Base-by-base conservation (phyloP, 2,329 filamentous ascomycete species). In the Cryphonectria naterciae region DNA sequence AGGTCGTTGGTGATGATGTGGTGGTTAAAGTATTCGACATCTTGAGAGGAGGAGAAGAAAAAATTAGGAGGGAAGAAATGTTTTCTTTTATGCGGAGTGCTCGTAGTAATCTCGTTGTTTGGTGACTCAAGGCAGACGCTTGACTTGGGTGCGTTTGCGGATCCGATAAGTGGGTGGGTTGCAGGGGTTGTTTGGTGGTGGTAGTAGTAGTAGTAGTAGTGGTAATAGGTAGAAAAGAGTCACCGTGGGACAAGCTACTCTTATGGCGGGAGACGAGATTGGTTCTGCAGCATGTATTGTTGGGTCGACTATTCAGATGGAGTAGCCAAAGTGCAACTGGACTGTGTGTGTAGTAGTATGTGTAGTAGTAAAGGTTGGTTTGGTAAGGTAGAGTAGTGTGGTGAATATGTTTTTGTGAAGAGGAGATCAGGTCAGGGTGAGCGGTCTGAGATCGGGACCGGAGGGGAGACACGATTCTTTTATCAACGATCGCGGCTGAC, bases 1-100 rank as follows among this genome's bases (percentile, higher is more conserved):
- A 68, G 71, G 76, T 62, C 17, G 66, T 52, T 8, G 60, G 19
- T 35, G 69, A 43, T 68, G 66, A 61, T 62, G 72, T 70, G 19
- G 73, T 69, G 11, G 63, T 35, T n/a, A 49, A 49, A 64, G 74
- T 73, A 75, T 78, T 78, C 74, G 80, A 78, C 80, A 81, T 82
- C 76, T 78, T 82, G 77, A 65, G 68, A 32, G 52, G 32, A 37
- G n/a, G 28, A 61, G 43, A 52, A 15, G 5, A 66, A 22, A 35
- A 49, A 32, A 49, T 15, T 41, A 19, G 4, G 22, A 70, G 46
- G 49, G 37, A n/a, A 43, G 54, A 68, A 63, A 28, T 62, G 37
- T 72, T n/a, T 65, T 75, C 73, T 76, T 74, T 75, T 72, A 78
- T 78, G 77, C 54, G 54, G 54, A 32, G n/a, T 58, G 54, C 28